Evolutionary conservation across 176 grass and related monocot species (phyloP), one percentile per base, ranked within the genome.

Genomic region (Ensete ventricosum): DNA sequence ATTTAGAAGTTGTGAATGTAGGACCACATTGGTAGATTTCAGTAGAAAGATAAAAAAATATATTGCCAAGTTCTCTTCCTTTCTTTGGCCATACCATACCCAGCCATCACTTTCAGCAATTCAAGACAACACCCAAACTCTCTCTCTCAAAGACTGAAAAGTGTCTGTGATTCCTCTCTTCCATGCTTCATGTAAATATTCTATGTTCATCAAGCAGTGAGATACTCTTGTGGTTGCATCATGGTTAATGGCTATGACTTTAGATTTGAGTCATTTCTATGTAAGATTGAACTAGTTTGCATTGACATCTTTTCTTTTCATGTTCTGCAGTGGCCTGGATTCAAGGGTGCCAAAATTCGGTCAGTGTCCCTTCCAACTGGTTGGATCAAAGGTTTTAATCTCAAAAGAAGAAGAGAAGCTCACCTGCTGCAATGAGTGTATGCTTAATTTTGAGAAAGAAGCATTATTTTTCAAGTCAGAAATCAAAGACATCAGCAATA

Each of bases 391-490:
- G 65, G 54, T 71, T 69, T 82, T 82, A 20, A 53, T 72, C 0
- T 53, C n/a, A 17, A 76, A 55, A 65, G 85, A 85, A 43, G 85
- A 92, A 50, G 81, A 92, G 22, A 83, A 78, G 72, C 77, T 90
- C 77, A 20, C 77, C 11, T 81, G 88, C 67, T 97, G 93, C 81
- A 60, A 51, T 48, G 87, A 90, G 24, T 97, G 93, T 82, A 73
- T 67, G 67, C 78, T 55, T 16, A 90, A 85, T 73, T 97, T 87
- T 82, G 88, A 93, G 83, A 79, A 80, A 60, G 93, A 97, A 83
- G 87, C 87, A 53, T 87, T 88, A 52, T 52, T 79, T 64, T 64
- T 63, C 53, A 83, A 78, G 23, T 84, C 85, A 69, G 72, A 71
- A 50, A 67, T 62, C 1, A 83, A 87, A 74, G 64, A 71, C 9